phyloP scores from a whole-genome alignment of 1,284 basidiomycete genomes.

The Moesziomyces antarcticus region DNA sequence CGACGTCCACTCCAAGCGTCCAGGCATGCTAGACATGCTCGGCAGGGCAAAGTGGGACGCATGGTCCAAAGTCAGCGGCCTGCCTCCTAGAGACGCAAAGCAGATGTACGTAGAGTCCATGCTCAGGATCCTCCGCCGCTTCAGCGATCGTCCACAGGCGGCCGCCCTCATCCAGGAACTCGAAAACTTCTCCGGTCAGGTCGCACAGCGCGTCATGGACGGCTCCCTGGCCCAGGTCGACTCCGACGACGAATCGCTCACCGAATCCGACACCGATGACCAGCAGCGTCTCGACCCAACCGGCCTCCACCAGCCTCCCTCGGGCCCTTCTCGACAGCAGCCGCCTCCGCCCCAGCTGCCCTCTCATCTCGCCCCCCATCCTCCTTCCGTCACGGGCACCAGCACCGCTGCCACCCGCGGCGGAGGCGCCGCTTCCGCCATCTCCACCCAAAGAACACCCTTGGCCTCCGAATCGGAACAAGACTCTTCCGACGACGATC shows the following conservation, averaged over 20 bases:
- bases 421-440: slow-evolving; percentile 20
- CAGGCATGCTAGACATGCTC: slow-evolving; percentile 91
- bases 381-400: slow-evolving; percentile 38
- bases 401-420: slow-evolving; percentile 50
- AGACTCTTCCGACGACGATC: slow-evolving; percentile 30
- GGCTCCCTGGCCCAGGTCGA: slow-evolving; percentile 42
- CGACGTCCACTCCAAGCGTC: slow-evolving; percentile 81
- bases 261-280: slow-evolving; percentile 32
- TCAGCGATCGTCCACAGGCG: slow-evolving; percentile 83
- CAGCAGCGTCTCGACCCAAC: slow-evolving; percentile 43
- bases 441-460: slow-evolving; percentile 30
- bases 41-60: slow-evolving; percentile 97
- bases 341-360: slow-evolving; percentile 8
- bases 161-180: slow-evolving; percentile 82
- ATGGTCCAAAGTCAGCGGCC: slow-evolving; percentile 89
- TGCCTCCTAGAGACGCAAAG: slow-evolving; percentile 83
- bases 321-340: slow-evolving; percentile 15
- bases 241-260: slow-evolving; percentile 35
- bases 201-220: slow-evolving; percentile 75
- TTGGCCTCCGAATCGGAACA: slow-evolving; percentile 38
- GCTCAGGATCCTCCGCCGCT: slow-evolving; percentile 82
- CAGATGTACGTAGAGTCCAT: slow-evolving; percentile 88
- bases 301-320: slow-evolving; percentile 18
- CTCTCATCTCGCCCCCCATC: slow-evolving; percentile 29
- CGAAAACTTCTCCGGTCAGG: slow-evolving; percentile 80